Percentiles rank a stretch among this genome's conserved stretches.
These are phyloP conservation scores for Scenedesmus sp. DNA, from an alignment of 163 green algal species.

Conservation along the genomic window DNA sequence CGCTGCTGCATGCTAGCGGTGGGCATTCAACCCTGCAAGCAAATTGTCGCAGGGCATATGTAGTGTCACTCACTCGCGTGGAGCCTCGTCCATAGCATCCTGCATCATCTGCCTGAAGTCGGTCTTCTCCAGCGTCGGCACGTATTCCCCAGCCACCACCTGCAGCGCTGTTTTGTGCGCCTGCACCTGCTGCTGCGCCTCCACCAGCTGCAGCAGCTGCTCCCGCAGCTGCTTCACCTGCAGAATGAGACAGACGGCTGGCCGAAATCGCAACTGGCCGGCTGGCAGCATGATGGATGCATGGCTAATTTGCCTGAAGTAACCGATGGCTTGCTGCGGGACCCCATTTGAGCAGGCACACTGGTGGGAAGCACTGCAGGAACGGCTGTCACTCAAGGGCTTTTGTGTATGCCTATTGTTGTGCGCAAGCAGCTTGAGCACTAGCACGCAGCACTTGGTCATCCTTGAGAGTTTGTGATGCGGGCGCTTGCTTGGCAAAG, in stretches of 20 bases:
- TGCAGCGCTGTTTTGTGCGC: slow-evolving; percentile 13
- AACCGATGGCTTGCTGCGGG: no score
- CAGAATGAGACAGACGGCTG: neutral
- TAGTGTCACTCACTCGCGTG: neutral
- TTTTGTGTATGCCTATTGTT: no score
- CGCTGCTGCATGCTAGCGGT: no score
- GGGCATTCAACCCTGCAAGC: no score
- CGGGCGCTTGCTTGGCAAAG: neutral
- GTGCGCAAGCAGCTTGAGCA: no score
- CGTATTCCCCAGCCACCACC: neutral
- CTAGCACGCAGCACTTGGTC: no score
- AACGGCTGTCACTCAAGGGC: no score
- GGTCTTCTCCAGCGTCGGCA: slow-evolving; percentile 20
- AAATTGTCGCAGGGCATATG: neutral
- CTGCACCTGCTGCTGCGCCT: slow-evolving; percentile 8
- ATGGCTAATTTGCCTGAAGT: no score
- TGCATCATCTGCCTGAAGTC: slow-evolving; percentile 22
- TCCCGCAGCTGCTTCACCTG: slow-evolving; percentile 32
- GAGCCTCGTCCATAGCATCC: neutral
- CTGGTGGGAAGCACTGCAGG: neutral
- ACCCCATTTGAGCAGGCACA: no score
- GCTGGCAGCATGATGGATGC: no score
- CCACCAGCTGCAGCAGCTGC: slow-evolving; percentile 25
- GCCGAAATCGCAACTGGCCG: no score
- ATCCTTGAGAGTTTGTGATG: no score